Base-by-base conservation (phyloP, 371 early-diverging fungal genomes). In the Zychaea mexicana region DNA sequence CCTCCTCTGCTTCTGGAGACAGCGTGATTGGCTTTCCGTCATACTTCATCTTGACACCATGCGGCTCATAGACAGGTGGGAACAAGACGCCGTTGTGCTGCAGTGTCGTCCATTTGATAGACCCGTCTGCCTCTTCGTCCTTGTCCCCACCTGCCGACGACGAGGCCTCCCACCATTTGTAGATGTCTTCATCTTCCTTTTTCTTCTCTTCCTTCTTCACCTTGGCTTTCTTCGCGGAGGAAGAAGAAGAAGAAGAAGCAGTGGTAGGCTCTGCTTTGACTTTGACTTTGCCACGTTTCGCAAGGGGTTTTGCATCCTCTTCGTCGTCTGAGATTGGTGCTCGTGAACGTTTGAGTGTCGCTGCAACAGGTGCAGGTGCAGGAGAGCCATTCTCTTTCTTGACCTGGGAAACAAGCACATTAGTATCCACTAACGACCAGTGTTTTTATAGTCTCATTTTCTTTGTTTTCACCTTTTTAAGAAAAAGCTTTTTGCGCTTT, bases 41-140 rank as follows among this genome's bases (percentile, higher is more conserved):
- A 67, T 98, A 98, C 54, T 80, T 76, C 88, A 98, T 90, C 69
- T 91, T 90, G 32, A 96, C 76, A 19, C 93, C 93, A 68, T 97
- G 97, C 12, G 97, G 96, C 22, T 74, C 91, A 74, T 98, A 98
- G 1, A 85, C 88, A 0, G 98, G 98, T 42, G 99, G 95, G 61
- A 98, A 98, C 17, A 88, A 65, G 0, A 94, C 94, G 24, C 98
- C 99, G 53, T 85, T 86, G 74, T 98, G 99, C 63, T 87, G 82
- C 46, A 98, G 79, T 1, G 93, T 89, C 12, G 72, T 88, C 99
- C 99, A 98, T 74, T 92, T 93, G 42, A 86, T 79, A 5, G 79
- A 66, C 42, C 76, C 78, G 60, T 86, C 84, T 59, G 71, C 67
- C 39, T 84, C 77, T 53, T 80, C 70, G 81, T 88, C 87, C 82